Evolutionary conservation across 2,329 filamentous ascomycete genomes (phyloP).

Genomic region (Pseudogymnoascus sp.): DNA sequence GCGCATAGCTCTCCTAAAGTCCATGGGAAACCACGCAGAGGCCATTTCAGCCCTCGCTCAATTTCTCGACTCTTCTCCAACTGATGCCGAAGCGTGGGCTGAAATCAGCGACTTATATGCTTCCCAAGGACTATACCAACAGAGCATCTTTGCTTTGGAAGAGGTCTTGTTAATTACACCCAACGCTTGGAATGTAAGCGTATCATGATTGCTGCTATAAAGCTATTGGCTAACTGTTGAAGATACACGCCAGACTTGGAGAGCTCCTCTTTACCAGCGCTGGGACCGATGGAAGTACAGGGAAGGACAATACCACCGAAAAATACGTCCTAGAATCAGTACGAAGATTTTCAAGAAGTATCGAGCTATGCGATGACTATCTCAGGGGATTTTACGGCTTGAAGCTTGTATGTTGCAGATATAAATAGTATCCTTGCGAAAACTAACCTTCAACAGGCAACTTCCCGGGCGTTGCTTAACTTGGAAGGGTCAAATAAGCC

Average conservation of each 20-base stretch:
- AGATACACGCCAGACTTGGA: slow-evolving; percentile 81
- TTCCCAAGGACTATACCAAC: slow-evolving; percentile 65
- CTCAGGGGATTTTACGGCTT: slow-evolving; percentile 87
- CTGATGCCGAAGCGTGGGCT: slow-evolving; percentile 86
- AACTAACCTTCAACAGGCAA: slow-evolving; percentile 28
- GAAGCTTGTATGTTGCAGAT: slow-evolving; percentile 52
- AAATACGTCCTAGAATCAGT: slow-evolving; percentile 62
- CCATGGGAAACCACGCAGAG: slow-evolving; percentile 60
- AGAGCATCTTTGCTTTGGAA: slow-evolving; percentile 81
- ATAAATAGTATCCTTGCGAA: neutral
- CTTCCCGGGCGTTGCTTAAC: slow-evolving; percentile 13
- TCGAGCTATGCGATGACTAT: slow-evolving; percentile 91
- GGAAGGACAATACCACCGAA: slow-evolving; percentile 31
- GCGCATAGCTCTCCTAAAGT: slow-evolving; percentile 68
- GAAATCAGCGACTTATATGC: slow-evolving; percentile 86
- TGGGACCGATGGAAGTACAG: slow-evolving; percentile 33
- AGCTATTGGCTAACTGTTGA: slow-evolving; percentile 26
- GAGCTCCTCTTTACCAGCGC: slow-evolving; percentile 71
- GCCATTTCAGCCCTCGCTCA: slow-evolving; percentile 65
- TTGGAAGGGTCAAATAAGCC: slow-evolving; percentile 11
- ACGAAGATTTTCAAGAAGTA: slow-evolving; percentile 78
- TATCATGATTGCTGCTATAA: neutral
- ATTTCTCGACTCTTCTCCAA: slow-evolving; percentile 74
- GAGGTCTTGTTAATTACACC: slow-evolving; percentile 80
- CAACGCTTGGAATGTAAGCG: slow-evolving; percentile 86